These are phyloP conservation scores for Macadamia tetraphylla DNA, from an alignment of 164 flowering plant genomes.

Conservation along the genomic window DNA sequence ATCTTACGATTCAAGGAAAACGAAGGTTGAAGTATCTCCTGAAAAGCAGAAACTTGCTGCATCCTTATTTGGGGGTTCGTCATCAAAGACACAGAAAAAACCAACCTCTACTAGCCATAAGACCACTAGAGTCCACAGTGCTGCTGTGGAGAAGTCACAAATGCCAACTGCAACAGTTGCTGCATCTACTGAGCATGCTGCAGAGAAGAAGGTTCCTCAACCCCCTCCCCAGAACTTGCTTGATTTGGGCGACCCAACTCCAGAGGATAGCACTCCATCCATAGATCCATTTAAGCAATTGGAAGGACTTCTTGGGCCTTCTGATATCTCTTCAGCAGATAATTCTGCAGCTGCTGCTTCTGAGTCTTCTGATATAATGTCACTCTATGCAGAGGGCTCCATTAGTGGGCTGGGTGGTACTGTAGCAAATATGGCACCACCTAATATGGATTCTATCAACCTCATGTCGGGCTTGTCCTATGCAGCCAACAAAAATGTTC, in stretches of 20 bases:
- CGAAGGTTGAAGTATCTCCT: conserved; percentile 53
- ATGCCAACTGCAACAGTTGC: conserved; percentile 16
- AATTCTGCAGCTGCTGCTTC: conserved; percentile 20
- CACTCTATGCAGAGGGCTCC: conserved; percentile 36
- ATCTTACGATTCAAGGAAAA: conserved; percentile 44
- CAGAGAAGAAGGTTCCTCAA: conserved; percentile 37
- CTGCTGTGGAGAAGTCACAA: conserved; percentile 30
- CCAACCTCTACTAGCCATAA: conserved; percentile 45
- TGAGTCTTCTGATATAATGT: conserved; percentile 47
- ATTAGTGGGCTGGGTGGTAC: conserved; percentile 22
- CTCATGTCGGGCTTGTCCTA: conserved; percentile 26
- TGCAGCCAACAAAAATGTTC: conserved; percentile 8
- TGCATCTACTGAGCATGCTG: conserved; percentile 17
- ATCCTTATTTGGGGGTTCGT: conserved; percentile 78
- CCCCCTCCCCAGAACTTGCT: conserved; percentile 79
- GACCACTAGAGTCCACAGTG: conserved; percentile 25
- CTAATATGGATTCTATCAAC: conserved; percentile 14
- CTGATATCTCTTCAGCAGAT: conserved; percentile 19
- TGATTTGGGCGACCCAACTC: conserved; percentile 66
- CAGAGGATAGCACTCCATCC: conserved; percentile 22
- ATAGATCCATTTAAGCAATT: conserved; percentile 80
- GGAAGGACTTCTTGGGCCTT: conserved; percentile 74
- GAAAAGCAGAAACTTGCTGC: conserved; percentile 97
- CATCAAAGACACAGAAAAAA: conserved; percentile 54
- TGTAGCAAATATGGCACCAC: conserved; percentile 12